Evolutionary conservation across 345 rosid genomes (phyloP).

Genomic region (Syzygium oleosum): DNA sequence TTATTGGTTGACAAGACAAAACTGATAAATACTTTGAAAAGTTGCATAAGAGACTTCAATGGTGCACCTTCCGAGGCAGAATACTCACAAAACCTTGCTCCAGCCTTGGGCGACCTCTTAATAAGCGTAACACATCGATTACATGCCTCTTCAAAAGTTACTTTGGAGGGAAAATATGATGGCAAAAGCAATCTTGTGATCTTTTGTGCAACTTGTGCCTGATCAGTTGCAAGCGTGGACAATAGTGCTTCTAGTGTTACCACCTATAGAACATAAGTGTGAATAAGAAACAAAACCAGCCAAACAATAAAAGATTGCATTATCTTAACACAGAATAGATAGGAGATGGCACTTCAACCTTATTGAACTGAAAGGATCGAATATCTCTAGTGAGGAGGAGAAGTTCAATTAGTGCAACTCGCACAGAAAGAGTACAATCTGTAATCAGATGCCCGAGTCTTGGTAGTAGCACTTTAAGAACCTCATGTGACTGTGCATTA

Average conservation of each 20-base stretch:
- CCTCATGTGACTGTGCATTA: conserved; percentile 86
- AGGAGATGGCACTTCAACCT: conserved; percentile 33
- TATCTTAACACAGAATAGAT: not conserved
- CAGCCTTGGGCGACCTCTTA: conserved; percentile 73
- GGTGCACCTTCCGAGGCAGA: conserved; percentile 59
- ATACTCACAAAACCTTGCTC: conserved; percentile 89
- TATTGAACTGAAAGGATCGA: conserved; percentile 67
- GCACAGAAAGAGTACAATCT: conserved; percentile 49
- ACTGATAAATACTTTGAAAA: conserved; percentile 44
- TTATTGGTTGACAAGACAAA: conserved; percentile 43
- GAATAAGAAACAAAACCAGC: not conserved
- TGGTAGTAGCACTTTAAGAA: conserved; percentile 80
- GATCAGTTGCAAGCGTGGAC: conserved; percentile 59
- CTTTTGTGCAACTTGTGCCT: conserved; percentile 64
- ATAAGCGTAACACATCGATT: conserved; percentile 68
- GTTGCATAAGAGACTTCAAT: conserved; percentile 46
- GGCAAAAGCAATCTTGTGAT: conserved; percentile 71
- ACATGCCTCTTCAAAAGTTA: conserved; percentile 67
- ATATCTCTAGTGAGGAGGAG: conserved; percentile 67
- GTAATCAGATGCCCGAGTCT: conserved; percentile 65
- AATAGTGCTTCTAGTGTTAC: conserved; percentile 57
- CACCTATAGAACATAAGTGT: conserved; percentile 37
- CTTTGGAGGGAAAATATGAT: conserved; percentile 77
- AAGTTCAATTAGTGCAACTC: conserved; percentile 69
- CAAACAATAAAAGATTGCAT: not conserved